A percentile compares a stretch with the other conserved stretches of the same genome.
phyloP scores from a whole-genome alignment of 2,329 filamentous ascomycete genomes.

The Exophiala viscosa region DNA sequence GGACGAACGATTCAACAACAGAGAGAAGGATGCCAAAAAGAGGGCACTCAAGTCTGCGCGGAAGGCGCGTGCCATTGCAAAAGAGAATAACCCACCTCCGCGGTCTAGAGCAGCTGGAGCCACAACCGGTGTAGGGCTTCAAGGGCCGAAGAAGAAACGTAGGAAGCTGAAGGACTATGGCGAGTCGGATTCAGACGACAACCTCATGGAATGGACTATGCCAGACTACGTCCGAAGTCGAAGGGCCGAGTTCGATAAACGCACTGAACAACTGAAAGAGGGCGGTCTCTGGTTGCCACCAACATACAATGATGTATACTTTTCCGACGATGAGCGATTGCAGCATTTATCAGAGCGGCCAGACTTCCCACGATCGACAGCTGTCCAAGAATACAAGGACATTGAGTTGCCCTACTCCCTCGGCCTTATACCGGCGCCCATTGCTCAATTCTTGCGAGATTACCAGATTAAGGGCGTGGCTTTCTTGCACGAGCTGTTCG shows the following conservation, averaged over 20 bases:
- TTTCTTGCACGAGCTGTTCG: slow-evolving; percentile 84
- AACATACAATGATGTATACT: slow-evolving; percentile 68
- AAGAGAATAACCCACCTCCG: slow-evolving; percentile 38
- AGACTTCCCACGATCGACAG: slow-evolving; percentile 58
- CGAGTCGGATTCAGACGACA: slow-evolving; percentile 51
- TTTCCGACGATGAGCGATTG: slow-evolving; percentile 66
- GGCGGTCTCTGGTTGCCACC: slow-evolving; percentile 74
- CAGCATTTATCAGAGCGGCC: slow-evolving; percentile 67
- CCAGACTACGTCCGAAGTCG: slow-evolving; percentile 71
- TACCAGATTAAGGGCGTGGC: slow-evolving; percentile 84
- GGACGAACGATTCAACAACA: slow-evolving; percentile 5
- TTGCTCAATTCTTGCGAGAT: slow-evolving; percentile 85
- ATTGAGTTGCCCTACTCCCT: slow-evolving; percentile 70
- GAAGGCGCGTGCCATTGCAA: slow-evolving; percentile 55
- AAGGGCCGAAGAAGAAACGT: slow-evolving; percentile 29
- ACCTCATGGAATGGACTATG: slow-evolving; percentile 56
- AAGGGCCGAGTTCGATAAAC: slow-evolving; percentile 64
- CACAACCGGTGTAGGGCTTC: slow-evolving; percentile 31
- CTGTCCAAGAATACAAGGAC: slow-evolving; percentile 68
- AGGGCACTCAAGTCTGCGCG: slow-evolving; percentile 29
- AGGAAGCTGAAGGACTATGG: slow-evolving; percentile 39
- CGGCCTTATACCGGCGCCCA: slow-evolving; percentile 78
- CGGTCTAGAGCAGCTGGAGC: slow-evolving; percentile 34
- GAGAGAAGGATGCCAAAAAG: slow-evolving; percentile 1
- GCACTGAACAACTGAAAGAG: slow-evolving; percentile 57